These are phyloP conservation scores for Plasmodium knowlesi DNA, from an alignment of 169 alveolate species.

Conservation along the genomic window DNA sequence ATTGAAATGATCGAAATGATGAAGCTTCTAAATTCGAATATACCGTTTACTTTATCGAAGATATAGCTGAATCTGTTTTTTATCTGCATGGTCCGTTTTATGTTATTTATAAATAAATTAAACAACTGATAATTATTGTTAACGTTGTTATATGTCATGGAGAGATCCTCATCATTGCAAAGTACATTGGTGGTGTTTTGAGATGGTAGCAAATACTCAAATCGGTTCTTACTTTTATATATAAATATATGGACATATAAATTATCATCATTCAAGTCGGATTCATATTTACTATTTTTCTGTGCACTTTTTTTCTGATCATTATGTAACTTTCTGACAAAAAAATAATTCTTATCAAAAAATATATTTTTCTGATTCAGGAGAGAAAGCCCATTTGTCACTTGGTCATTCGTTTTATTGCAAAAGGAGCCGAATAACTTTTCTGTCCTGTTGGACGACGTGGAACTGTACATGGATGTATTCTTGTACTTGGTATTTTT, in stretches of 20 bases:
- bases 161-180: constrained; percentile 41
- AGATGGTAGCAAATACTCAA: constrained; percentile 51
- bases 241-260: constrained; percentile 52
- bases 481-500: constrained; percentile 6
- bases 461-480: constrained; percentile 6
- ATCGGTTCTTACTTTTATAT: constrained; percentile 70
- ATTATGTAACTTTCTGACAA: constrained; percentile 55
- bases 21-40: constrained; percentile 60
- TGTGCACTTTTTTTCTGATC: constrained; percentile 45
- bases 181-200: constrained; percentile 27
- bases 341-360: constrained; percentile 65
- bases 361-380: constrained; percentile 45
- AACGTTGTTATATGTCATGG: constrained; percentile 29
- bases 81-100: constrained; percentile 64
- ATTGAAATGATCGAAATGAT: constrained; percentile 45
- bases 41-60: constrained; percentile 34
- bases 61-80: constrained; percentile 26
- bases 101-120: constrained; percentile 54
- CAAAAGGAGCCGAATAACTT: constrained; percentile 9
- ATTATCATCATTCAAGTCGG: constrained; percentile 33
- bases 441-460: constrained; percentile 36
- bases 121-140: constrained; percentile 63
- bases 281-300: constrained; percentile 22
- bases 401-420: neutral
- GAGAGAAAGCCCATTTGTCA: constrained; percentile 2